These are phyloP conservation scores for Cordyceps javanica DNA, from an alignment of 2,329 filamentous ascomycete genomes.

Conservation along the genomic window DNA sequence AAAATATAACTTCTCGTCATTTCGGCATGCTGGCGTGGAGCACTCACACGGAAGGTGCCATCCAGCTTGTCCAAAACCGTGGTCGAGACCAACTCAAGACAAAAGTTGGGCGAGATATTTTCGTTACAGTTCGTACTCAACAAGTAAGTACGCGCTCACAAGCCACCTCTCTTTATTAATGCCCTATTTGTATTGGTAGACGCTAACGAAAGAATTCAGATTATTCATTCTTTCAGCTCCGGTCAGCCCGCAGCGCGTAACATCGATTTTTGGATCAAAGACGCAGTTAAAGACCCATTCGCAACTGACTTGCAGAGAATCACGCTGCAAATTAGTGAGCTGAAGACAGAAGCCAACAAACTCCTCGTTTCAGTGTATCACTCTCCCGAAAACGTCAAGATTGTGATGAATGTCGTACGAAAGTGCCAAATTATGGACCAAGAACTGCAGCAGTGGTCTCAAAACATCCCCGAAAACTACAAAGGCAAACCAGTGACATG, in stretches of 20 bases:
- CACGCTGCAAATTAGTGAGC: constrained; percentile 47
- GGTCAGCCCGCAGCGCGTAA: constrained; percentile 48
- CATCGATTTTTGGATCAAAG: constrained; percentile 53
- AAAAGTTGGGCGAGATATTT: constrained; percentile 47
- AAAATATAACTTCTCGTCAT: constrained; percentile 51
- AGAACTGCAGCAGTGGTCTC: constrained; percentile 46
- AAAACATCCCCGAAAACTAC: constrained; percentile 43
- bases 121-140: constrained; percentile 54
- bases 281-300: constrained; percentile 43
- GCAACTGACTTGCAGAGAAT: constrained; percentile 45
- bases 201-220: constrained; percentile 29
- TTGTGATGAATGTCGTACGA: constrained; percentile 46
- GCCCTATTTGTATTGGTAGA: background rate
- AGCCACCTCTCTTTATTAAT: background rate
- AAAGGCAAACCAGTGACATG: constrained; percentile 48
- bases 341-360: constrained; percentile 48
- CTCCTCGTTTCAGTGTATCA: constrained; percentile 41
- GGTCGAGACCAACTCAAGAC: constrained; percentile 50
- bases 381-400: constrained; percentile 43
- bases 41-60: constrained; percentile 58
- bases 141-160: constrained; percentile 38
- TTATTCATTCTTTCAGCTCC: constrained; percentile 50
- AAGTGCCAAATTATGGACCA: constrained; percentile 47
- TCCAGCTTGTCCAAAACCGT: constrained; percentile 52
- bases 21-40: constrained; percentile 54